Base-by-base conservation (phyloP, 2,329 filamentous ascomycete species). In the Colletotrichum musicola region DNA sequence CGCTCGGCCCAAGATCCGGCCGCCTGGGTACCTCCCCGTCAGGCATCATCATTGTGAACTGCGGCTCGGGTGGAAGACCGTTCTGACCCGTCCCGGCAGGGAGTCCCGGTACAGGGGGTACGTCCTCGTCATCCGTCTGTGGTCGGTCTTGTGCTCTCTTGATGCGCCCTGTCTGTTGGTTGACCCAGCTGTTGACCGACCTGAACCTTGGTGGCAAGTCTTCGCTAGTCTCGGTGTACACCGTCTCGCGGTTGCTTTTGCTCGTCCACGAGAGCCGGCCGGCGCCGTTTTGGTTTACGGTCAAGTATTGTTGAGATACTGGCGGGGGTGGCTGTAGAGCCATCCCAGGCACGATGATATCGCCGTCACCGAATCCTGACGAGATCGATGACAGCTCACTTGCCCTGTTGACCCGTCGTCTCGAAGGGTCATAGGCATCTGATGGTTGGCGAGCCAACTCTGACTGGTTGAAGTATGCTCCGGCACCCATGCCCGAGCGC, bases 361-460 rank as follows among this genome's bases (percentile, higher is more conserved):
- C 86, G 25, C 84, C 87, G 72, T 91, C 88, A 18, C 89, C 89
- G 70, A 90, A 90, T 6, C 88, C 89, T 0, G 89, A 91, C 0
- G 89, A 90, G 4, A 91, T 79, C 0, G 88, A 90, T 0, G 89
- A 90, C 38, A 89, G 73, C 55, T 85, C 84, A 68, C 85, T 88
- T 4, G 78, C 75, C 7, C 83, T 81, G 38, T 83, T 81, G 3
- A 77, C 77, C 64, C 78, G 77, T 40, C 78, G 76, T 35, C 75
- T 75, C 4, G 73, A 58, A 14, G 79, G 76, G 20, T 79, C 76
- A 67, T 81, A 81, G 3, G 77, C 78, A 14, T 78, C 75, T 0
- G 80, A 77, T 0, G 78, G 77, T 61, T 79, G 77, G 22, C 78
- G 79, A 27, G 78, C 74, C 20, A 81, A 70, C 60, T 81, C 77